Percentiles rank a stretch among this genome's conserved stretches.
These are phyloP conservation scores for Triticum aestivum DNA, from an alignment of 176 grass and related monocot species.

Conservation along the genomic window DNA sequence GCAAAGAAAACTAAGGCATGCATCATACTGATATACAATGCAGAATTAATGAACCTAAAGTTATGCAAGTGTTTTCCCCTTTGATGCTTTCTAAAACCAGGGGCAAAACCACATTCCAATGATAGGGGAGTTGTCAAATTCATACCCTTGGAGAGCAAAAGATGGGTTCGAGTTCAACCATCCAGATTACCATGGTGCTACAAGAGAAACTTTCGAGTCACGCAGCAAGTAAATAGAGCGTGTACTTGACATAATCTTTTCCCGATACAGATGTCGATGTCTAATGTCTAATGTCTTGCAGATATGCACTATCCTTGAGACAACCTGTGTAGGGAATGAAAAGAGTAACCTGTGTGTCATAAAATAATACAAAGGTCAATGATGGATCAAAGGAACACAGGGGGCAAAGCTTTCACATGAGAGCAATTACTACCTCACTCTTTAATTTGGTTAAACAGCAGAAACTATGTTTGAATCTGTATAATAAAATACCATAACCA, in stretches of 20 bases:
- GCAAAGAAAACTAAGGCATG: conserved; percentile 70
- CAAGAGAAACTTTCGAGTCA: too few species aligned
- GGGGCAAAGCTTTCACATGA: conserved; percentile 42
- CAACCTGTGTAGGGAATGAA: conserved; percentile 48
- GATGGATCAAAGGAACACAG: neutral
- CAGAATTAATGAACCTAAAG: neutral
- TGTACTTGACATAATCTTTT: conserved; percentile 65
- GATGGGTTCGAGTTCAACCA: too few species aligned
- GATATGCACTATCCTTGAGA: conserved; percentile 54
- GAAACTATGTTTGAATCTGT: conserved; percentile 83
- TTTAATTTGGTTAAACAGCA: neutral
- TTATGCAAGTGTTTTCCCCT: conserved; percentile 59
- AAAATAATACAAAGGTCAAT: neutral
- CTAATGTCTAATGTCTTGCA: conserved; percentile 59
- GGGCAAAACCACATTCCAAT: conserved; percentile 80
- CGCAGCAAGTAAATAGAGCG: neutral
- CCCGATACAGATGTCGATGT: neutral
- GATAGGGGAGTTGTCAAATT: conserved; percentile 94
- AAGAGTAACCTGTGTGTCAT: neutral
- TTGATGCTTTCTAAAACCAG: conserved; percentile 76
- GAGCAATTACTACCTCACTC: neutral
- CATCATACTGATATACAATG: neutral
- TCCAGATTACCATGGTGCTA: too few species aligned
- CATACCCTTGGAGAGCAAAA: conserved; percentile 41
- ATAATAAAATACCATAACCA: conserved; percentile 73